Conservation (phyloP, 225 moss, liverwort and hornwort genomes). For the Straminergon stramineum region DNA sequence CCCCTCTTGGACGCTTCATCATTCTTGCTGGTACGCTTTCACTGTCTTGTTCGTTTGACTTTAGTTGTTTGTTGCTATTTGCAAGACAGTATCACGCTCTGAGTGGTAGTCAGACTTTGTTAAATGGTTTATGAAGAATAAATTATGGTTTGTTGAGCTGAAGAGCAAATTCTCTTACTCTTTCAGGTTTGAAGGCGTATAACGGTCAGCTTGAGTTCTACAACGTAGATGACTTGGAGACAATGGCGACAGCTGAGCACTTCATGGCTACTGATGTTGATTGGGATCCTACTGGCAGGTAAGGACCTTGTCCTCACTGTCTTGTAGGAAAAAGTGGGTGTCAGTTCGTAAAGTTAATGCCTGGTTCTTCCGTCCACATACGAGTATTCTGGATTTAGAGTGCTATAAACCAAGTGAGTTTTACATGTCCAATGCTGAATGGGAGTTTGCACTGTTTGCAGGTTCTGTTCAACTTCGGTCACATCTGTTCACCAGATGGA, state of each 20-base stretch:
- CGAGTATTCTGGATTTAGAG: neutral
- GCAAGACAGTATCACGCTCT: neutral
- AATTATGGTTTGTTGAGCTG: neutral
- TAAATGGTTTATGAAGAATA: neutral
- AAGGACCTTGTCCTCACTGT: neutral
- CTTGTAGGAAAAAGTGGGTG: neutral
- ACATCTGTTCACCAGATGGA: conserved; percentile 99
- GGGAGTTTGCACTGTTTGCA: neutral
- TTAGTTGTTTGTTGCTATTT: neutral
- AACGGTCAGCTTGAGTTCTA: conserved; percentile 99
- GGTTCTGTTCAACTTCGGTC: conserved; percentile 89
- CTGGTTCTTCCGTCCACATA: neutral
- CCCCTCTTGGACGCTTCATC: conserved; percentile 83
- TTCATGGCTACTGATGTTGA: conserved; percentile 99
- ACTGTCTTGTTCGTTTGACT: neutral
- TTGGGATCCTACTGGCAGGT: conserved; percentile 99
- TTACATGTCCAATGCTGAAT: neutral
- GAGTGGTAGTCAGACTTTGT: neutral
- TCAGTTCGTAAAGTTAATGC: neutral
- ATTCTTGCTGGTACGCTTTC: conserved; percentile 57
- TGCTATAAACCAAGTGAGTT: neutral
- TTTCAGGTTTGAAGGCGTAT: conserved; percentile 81
- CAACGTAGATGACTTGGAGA: conserved; percentile 92
- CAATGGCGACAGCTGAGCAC: conserved; percentile 99
- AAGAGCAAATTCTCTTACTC: neutral